Percentiles rank a stretch among this genome's conserved stretches.
phyloP scores from a whole-genome alignment of 345 rosid species.

The Physaria fendleri region DNA sequence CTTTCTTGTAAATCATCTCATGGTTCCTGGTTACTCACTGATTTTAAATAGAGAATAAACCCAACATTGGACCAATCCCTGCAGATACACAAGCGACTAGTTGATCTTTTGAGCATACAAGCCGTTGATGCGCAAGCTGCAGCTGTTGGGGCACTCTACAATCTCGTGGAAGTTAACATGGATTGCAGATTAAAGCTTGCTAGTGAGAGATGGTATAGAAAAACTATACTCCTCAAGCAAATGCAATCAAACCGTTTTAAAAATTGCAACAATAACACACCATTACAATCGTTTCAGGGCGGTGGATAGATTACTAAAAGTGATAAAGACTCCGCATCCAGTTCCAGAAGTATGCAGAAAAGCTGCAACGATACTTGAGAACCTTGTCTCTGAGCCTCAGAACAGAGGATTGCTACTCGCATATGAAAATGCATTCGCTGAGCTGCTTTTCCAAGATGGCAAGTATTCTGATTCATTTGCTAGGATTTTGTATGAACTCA shows the following conservation, averaged over 20 bases:
- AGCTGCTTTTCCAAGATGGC: constrained; percentile 75
- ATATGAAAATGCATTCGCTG: constrained; percentile 90
- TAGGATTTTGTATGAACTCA: constrained; percentile 83
- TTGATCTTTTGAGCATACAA: constrained; percentile 75
- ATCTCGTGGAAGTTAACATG: constrained; percentile 90
- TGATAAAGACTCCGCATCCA: constrained; percentile 79
- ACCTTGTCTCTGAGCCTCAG: constrained; percentile 88
- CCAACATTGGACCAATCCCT: background rate
- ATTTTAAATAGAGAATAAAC: background rate
- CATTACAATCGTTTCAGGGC: constrained; percentile 50
- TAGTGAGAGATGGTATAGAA: constrained; percentile 73
- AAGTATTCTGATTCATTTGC: constrained; percentile 86
- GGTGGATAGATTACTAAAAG: constrained; percentile 77
- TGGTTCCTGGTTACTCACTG: background rate
- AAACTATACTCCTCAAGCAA: background rate
- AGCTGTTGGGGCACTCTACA: constrained; percentile 91
- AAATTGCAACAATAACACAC: background rate
- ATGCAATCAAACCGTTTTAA: background rate
- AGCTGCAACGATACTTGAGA: constrained; percentile 92
- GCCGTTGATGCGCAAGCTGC: constrained; percentile 94
- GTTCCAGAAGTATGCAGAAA: constrained; percentile 93
- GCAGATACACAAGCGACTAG: constrained; percentile 88
- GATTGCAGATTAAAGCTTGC: constrained; percentile 98
- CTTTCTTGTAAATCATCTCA: background rate
- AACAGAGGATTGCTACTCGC: constrained; percentile 65